phyloP scores from a whole-genome alignment of 1,284 basidiomycete species.

The Tilletia caries region DNA sequence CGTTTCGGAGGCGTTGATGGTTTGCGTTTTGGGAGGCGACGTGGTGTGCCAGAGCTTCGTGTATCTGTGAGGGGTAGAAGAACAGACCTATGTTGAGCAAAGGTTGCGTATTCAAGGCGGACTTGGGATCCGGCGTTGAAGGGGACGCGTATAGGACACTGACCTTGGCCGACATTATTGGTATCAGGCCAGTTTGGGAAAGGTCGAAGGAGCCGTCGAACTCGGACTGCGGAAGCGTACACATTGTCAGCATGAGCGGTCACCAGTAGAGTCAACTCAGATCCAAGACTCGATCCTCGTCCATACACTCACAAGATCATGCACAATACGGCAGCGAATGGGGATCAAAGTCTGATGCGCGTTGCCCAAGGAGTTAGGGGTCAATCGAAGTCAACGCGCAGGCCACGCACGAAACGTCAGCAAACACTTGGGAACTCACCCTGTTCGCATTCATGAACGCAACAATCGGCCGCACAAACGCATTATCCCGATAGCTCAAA shows the following conservation, averaged over 20 bases:
- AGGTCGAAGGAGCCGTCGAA: slow-evolving; percentile 52
- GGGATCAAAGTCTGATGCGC: slow-evolving; percentile 37
- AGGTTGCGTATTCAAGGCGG: no score
- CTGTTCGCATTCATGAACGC: slow-evolving; percentile 71
- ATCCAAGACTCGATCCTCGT: slow-evolving; percentile 42
- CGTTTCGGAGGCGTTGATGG: slow-evolving; percentile 40
- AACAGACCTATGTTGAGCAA: background rate
- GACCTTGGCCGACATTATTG: slow-evolving; percentile 44
- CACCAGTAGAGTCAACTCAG: no score
- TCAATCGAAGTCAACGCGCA: background rate
- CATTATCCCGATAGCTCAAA: slow-evolving; percentile 85
- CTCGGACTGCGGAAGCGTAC: slow-evolving; percentile 27
- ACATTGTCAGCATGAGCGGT: background rate
- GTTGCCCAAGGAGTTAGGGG: no score
- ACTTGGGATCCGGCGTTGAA: no score
- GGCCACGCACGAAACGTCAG: slow-evolving; percentile 10
- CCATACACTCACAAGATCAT: slow-evolving; percentile 45
- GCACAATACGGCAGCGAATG: slow-evolving; percentile 48
- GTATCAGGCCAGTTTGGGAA: slow-evolving; percentile 48
- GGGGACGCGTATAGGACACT: background rate
- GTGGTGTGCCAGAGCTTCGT: slow-evolving; percentile 51
- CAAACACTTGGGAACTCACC: slow-evolving; percentile 3
- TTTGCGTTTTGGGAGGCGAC: slow-evolving; percentile 47
- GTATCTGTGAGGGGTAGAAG: slow-evolving; percentile 28
- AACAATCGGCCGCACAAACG: slow-evolving; percentile 92